Evolutionary conservation across 306 rosid genomes (phyloP).

Genomic region (Dicorynia guianensis): DNA sequence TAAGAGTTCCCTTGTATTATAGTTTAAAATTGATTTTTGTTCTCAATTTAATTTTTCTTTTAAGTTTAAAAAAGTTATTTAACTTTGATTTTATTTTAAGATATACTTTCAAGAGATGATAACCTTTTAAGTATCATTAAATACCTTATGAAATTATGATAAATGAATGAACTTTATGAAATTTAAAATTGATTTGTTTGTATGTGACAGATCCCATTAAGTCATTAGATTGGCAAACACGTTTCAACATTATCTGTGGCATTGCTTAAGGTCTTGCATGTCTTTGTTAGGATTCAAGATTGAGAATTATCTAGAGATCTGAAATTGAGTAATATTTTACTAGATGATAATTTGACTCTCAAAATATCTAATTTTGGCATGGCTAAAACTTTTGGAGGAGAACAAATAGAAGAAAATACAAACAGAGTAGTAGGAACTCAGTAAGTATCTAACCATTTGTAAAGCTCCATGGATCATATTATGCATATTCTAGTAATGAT

Average conservation of each 20-base stretch:
- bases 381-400: conserved; percentile 48
- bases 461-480: too few relatives aligned
- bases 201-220: too few relatives aligned
- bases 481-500: too few relatives aligned
- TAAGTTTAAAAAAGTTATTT: too few relatives aligned
- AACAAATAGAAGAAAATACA: conserved; percentile 49
- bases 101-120: too few relatives aligned
- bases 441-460: conserved; percentile 20
- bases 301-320: conserved; percentile 49
- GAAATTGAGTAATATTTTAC: conserved; percentile 48
- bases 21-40: too few relatives aligned
- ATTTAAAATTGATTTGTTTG: not conserved
- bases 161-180: not conserved
- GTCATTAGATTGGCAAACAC: not conserved
- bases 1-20: too few relatives aligned
- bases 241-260: conserved; percentile 45
- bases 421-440: conserved; percentile 50
- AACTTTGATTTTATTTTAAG: too few relatives aligned
- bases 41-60: too few relatives aligned
- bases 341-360: conserved; percentile 44
- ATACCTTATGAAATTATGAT: not conserved
- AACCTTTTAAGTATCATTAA: too few relatives aligned
- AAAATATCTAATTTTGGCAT: conserved; percentile 55
- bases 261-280: conserved; percentile 49
- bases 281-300: conserved; percentile 49